Evolutionary conservation across 1,139 yeast genomes (phyloP).

Genomic region (Eremothecium cymbalariae): DNA sequence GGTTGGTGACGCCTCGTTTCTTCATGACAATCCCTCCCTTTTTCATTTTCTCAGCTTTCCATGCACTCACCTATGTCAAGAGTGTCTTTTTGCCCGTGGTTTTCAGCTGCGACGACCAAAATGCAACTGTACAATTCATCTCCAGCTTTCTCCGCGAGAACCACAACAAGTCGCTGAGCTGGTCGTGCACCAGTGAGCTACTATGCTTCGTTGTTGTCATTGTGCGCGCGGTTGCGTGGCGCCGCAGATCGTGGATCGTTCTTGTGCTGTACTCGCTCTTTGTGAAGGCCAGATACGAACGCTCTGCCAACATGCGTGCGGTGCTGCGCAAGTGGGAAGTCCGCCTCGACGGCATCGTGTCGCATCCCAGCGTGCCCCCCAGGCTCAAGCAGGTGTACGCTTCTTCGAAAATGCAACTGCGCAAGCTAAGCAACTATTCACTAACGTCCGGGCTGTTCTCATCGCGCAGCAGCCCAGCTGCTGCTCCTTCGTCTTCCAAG

Average conservation of each 20-base stretch:
- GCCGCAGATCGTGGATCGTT: constrained; percentile 55
- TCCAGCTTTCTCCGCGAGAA: constrained; percentile 50
- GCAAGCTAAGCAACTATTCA: neutral
- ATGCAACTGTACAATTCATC: constrained; percentile 38
- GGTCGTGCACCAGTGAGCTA: constrained; percentile 68
- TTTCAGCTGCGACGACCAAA: constrained; percentile 37
- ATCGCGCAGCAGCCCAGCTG: constrained; percentile 2
- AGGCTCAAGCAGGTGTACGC: constrained; percentile 54
- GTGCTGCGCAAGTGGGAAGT: constrained; percentile 66
- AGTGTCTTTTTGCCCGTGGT: constrained; percentile 61
- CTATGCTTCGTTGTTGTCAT: constrained; percentile 44
- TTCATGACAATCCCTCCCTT: constrained; percentile 57
- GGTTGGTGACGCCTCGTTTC: constrained; percentile 49
- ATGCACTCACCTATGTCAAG: constrained; percentile 58
- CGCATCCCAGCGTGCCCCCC: constrained; percentile 52
- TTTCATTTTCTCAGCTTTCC: constrained; percentile 62
- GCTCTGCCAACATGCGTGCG: constrained; percentile 64
- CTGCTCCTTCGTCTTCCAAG: neutral
- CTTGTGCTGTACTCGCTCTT: constrained; percentile 54
- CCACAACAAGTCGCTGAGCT: constrained; percentile 61
- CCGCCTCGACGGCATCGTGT: constrained; percentile 56
- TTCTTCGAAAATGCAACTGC: constrained; percentile 36
- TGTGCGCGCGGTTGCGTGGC: constrained; percentile 51
- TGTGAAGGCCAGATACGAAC: constrained; percentile 71
- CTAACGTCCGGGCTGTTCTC: neutral